These are phyloP conservation scores for Tubosaeta brunneosetosa DNA, from an alignment of 768 basidiomycete species.

Conservation along the genomic window DNA sequence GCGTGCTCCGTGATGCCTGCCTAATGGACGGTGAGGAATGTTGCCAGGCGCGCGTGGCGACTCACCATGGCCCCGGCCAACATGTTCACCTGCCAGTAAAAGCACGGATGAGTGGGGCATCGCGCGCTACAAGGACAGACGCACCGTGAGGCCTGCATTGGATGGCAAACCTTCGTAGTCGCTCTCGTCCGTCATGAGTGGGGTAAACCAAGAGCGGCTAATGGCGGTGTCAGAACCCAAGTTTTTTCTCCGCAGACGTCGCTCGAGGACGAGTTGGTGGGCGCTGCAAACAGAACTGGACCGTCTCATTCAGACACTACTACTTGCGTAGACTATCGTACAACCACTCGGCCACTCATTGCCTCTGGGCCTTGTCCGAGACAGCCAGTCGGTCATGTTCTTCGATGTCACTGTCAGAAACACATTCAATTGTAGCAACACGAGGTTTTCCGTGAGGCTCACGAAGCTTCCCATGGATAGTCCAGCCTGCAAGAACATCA, in stretches of 20 bases:
- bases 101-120: slow-evolving; percentile 9
- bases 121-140: slow-evolving; percentile 8
- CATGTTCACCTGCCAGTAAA: slow-evolving; percentile 77
- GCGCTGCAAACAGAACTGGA: too few species aligned
- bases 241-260: too few species aligned
- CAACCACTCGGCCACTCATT: not conserved
- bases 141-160: slow-evolving; percentile 74
- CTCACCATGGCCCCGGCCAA: slow-evolving; percentile 91
- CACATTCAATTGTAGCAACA: not conserved
- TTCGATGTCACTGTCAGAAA: slow-evolving; percentile 58
- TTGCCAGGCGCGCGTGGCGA: slow-evolving; percentile 11
- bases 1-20: slow-evolving; percentile 99
- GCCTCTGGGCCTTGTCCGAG: slow-evolving; percentile 31
- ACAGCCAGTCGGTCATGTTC: slow-evolving; percentile 65
- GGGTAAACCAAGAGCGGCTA: too few species aligned
- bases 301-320: not conserved
- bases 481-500: slow-evolving; percentile 52
- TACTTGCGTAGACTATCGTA: not conserved
- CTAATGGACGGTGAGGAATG: slow-evolving; percentile 39
- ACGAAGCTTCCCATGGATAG: slow-evolving; percentile 82
- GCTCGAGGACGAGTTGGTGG: not conserved
- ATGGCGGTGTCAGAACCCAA: too few species aligned
- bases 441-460: slow-evolving; percentile 25
- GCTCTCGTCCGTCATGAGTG: slow-evolving; percentile 39
- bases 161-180: slow-evolving; percentile 68